Conservation (phyloP, 441 rosid genomes). For the Adansonia gregorii region DNA sequence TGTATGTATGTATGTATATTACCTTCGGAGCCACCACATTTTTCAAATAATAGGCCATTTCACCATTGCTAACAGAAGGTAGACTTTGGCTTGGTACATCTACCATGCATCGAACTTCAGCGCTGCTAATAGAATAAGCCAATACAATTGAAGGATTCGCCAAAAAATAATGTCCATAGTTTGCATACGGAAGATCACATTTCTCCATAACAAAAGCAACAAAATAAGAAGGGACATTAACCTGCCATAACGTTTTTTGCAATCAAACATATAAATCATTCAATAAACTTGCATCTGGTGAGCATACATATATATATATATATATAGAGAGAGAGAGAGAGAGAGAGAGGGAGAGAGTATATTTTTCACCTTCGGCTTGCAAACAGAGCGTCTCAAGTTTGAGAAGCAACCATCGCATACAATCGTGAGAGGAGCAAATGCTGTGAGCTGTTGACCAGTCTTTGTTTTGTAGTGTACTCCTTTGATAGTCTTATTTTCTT, state of each 20-base stretch:
- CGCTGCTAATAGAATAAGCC: conserved; percentile 32
- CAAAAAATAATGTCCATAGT: conserved; percentile 19
- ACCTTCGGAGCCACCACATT: conserved; percentile 32
- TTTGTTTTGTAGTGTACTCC: background rate
- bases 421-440: background rate
- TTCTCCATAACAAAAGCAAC: conserved; percentile 30
- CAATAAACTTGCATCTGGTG: no score
- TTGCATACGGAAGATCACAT: conserved; percentile 24
- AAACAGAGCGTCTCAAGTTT: conserved; percentile 21
- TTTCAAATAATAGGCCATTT: conserved; percentile 32
- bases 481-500: background rate
- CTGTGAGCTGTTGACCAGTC: background rate
- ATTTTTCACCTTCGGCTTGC: conserved; percentile 20
- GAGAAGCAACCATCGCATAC: conserved; percentile 28
- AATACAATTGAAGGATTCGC: conserved; percentile 19
- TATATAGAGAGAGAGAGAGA: no score
- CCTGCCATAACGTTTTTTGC: background rate
- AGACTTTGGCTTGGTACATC: conserved; percentile 30
- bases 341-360: no score
- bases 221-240: conserved; percentile 27
- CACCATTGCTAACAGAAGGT: conserved; percentile 33
- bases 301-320: background rate
- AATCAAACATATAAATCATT: background rate
- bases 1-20: background rate
- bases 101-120: conserved; percentile 31